These are phyloP conservation scores for Candida wancherniae DNA, from an alignment of 805 yeast species.

Conservation along the genomic window DNA sequence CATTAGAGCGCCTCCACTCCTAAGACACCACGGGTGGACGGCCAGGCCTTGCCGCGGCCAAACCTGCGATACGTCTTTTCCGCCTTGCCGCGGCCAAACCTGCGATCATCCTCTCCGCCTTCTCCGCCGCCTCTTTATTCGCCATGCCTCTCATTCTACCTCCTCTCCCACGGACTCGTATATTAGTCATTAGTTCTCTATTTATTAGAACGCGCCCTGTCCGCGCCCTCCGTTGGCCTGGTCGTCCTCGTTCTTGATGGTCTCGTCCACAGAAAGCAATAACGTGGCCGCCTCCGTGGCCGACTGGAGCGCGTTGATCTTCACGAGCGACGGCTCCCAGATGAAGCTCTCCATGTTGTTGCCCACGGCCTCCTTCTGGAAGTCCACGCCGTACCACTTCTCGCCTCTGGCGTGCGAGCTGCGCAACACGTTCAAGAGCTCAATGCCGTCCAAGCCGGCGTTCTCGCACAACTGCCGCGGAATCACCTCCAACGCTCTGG, in stretches of 20 bases:
- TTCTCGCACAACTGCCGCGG: conserved; percentile 98
- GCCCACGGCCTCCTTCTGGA: conserved; percentile 74
- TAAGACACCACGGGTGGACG: too few relatives aligned
- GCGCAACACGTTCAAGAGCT: conserved; percentile 81
- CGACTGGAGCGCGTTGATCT: conserved; percentile 86
- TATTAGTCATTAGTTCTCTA: neutral
- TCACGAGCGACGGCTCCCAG: conserved; percentile 97
- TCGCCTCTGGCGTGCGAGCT: conserved; percentile 94
- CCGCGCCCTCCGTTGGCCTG: conserved; percentile 57
- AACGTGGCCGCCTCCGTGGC: conserved; percentile 97
- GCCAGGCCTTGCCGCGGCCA: too few relatives aligned
- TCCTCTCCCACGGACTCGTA: neutral
- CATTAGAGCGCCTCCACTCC: too few relatives aligned
- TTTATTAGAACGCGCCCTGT: conserved; percentile 47
- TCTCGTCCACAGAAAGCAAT: conserved; percentile 93
- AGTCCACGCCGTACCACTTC: conserved; percentile 88
- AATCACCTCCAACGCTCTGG: conserved; percentile 89
- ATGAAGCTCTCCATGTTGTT: conserved; percentile 82
- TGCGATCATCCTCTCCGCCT: too few relatives aligned
- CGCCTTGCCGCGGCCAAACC: too few relatives aligned
- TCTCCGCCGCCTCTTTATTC: too few relatives aligned
- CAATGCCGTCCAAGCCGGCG: conserved; percentile 99
- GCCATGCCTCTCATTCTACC: neutral
- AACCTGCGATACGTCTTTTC: too few relatives aligned
- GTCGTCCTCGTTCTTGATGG: conserved; percentile 69